Evolutionary conservation across 2,329 filamentous ascomycete genomes (phyloP), one percentile per base, ranked within the genome.

Genomic region (Claviceps monticola): DNA sequence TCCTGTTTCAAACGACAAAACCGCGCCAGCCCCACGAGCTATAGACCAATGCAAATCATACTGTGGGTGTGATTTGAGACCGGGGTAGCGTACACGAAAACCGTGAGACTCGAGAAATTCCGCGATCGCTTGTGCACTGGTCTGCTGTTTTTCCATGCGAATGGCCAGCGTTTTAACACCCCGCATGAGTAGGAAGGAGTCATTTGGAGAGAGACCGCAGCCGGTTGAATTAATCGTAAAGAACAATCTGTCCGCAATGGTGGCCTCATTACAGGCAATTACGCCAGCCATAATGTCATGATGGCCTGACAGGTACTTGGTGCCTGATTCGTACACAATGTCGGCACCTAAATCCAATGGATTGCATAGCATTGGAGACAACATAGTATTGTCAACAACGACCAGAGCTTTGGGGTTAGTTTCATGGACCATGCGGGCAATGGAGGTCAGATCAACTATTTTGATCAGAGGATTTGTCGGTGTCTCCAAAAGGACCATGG

Each of bases 241-340:
- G 73, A 86, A 98, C 59, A 98, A 82, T 64, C 86, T 88, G 61
- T 98, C 89, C 46, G 85, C 90, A 29, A 98, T 73, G 3, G 80
- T 72, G 4, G 80, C 68, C 63, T 95, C 84, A 66, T 97, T 97
- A 67, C 90, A 82, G 21, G 90, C 93, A 58, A 98, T 86, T 34
- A 98, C 89, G 56, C 94, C 93, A 9, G 93, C 93, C 93, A 98
- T 98, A 64, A 98, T 85, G 65, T 98, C 94, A 74, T 98, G 93
- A 67, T 98, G 93, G 36, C 93, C 93, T 1, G 90, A 97, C 5
- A 98, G 77, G 63, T 98, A 98, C 68, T 98, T 98, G 23, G 93
- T 98, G 52, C 93, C 93, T 26, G 87, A 95, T 72, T 98, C 93
- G 69, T 98, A 98, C 52, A 95, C 88, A 59, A 98, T 86, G 62